Percentiles rank a stretch among this genome's conserved stretches.
phyloP scores from a whole-genome alignment of 1,284 basidiomycete genomes.

The Phlebopus sp. region DNA sequence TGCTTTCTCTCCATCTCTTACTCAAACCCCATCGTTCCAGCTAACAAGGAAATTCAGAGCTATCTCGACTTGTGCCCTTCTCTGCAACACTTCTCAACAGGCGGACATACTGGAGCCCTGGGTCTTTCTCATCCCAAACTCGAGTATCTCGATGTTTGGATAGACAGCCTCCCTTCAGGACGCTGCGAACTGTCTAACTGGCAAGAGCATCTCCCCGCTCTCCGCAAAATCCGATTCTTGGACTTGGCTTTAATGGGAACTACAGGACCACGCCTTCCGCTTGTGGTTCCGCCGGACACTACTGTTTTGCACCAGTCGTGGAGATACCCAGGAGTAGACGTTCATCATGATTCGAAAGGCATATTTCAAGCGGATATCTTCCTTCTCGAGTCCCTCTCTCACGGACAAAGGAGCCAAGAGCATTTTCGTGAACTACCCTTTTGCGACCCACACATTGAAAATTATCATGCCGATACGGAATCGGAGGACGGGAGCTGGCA shows the following conservation, averaged over 20 bases:
- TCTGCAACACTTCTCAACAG: too few species aligned
- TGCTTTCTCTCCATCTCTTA: background rate
- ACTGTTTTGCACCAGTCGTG: background rate
- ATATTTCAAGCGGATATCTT: constrained; percentile 1
- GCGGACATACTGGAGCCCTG: background rate
- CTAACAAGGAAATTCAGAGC: too few species aligned
- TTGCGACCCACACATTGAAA: background rate
- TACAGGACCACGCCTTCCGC: background rate
- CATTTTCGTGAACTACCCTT: background rate
- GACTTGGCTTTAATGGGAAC: constrained; percentile 1
- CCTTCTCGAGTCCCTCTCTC: background rate
- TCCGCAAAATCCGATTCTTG: background rate
- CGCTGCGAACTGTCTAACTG: too few species aligned
- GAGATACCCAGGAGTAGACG: background rate
- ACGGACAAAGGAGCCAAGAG: too few species aligned
- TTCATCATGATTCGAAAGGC: background rate
- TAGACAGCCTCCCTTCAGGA: background rate
- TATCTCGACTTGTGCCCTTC: too few species aligned
- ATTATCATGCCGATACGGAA: background rate
- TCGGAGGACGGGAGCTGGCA: background rate
- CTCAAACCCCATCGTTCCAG: too few species aligned
- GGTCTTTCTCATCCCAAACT: background rate
- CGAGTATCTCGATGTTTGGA: constrained; percentile 2
- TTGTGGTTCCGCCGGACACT: constrained; percentile 1
- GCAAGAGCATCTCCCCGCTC: background rate